Evolutionary conservation across 139 green algal genomes (phyloP), one percentile per base, ranked within the genome.

Genomic region (Marvania coccoides): DNA sequence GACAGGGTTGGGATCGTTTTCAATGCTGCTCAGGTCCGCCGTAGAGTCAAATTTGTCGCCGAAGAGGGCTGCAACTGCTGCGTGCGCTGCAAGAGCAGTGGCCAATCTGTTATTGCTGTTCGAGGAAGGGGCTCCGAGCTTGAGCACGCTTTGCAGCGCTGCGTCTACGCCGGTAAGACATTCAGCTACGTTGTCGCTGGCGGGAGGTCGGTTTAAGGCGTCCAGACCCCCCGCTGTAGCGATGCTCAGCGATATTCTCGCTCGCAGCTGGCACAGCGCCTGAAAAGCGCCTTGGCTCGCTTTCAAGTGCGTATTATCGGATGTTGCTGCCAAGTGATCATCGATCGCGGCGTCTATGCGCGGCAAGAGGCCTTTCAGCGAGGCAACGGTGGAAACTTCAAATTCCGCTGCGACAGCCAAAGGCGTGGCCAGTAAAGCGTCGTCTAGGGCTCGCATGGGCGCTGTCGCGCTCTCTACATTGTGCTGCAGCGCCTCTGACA

Each of bases 241-340:
- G 2, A 37, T 13, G 3, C 37, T 38, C 58, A 68, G 61, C 61
- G 53, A 51, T 23, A 68, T 33, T 12, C 61, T 23, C 2, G 47
- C 61, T 2, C 61, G 6, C n/a, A 68, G 34, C 61, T 68, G 61
- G 61, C 61, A 68, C 46, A 60, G 34, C 34, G 59, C 47, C 47
- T 68, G 61, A 36, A 68, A 68, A 60, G 10, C 19, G 47, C 42
- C 34, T 59, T 46, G 33, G 4, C 24, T 13, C 36, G 42, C 15
- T 42, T 24, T 24, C 31, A 19, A 19, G 38, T 46, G 33, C 35
- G 40, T n/a, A 34, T 42, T 8, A 19, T 19, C 47, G n/a, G 19
- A 26, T 37, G 47, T 28, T 58, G 47, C 10, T 46, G 38, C 10
- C 46, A 59, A 51, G 47, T 47, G 31, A 10, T 34, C 47, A 26